Conservation (phyloP, 176 grass and related monocot species). For the Pharus latifolius region DNA sequence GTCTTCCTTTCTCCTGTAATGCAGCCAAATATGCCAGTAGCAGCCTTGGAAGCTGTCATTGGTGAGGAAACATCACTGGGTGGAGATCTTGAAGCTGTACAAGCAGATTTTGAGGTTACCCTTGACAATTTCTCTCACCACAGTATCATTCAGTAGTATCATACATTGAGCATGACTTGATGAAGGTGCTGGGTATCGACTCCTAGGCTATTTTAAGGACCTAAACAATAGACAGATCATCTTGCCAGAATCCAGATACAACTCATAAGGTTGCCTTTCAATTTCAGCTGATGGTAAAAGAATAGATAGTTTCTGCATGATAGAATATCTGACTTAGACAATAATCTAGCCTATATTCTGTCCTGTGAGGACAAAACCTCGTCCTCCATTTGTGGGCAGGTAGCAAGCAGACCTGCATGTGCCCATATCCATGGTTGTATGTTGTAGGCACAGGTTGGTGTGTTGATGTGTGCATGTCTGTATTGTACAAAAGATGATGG, state of each 20-base stretch:
- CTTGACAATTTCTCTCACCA: background rate
- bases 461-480: background rate
- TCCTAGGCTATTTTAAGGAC: background rate
- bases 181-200: background rate
- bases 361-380: background rate
- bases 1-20: background rate
- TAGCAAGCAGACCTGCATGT: background rate
- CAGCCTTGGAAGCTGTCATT: conserved; percentile 61
- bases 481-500: background rate
- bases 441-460: background rate
- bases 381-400: background rate
- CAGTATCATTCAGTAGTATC: background rate
- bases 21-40: conserved; percentile 45
- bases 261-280: no score
- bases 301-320: no score
- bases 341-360: background rate
- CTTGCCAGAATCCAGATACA: no score
- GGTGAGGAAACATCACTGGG: conserved; percentile 50
- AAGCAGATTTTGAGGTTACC: conserved; percentile 68
- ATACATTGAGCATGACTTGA: background rate
- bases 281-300: no score
- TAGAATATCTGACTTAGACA: no score
- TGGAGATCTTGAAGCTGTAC: conserved; percentile 56
- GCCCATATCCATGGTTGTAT: background rate
- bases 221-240: background rate